Evolutionary conservation across 208 protist genomes (phyloP).

Genomic region (Acanthamoeba rhysodes): DNA sequence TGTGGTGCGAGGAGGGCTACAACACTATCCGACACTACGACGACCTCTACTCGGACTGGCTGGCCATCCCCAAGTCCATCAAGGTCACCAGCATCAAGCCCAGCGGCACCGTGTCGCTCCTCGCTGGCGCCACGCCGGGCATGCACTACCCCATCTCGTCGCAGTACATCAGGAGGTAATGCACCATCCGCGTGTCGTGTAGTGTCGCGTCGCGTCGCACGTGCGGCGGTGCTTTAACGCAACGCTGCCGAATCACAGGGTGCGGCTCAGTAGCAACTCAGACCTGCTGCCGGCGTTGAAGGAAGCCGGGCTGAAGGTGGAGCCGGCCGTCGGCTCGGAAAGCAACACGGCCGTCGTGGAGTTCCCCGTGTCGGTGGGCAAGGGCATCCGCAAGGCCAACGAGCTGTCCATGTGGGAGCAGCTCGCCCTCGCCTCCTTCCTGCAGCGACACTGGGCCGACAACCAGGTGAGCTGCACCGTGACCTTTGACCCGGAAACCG

Average conservation of each 20-base stretch:
- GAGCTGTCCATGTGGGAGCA: constrained; percentile 93
- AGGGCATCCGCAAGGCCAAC: constrained; percentile 84
- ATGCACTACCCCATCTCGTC: constrained; percentile 91
- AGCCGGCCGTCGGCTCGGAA: constrained; percentile 82
- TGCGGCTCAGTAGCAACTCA: constrained; percentile 59
- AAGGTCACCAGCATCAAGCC: constrained; percentile 93
- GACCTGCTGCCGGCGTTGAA: constrained; percentile 65
- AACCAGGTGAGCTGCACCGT: constrained; percentile 92
- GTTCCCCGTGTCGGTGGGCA: constrained; percentile 90
- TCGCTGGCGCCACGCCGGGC: constrained; percentile 92
- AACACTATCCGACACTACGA: constrained; percentile 86
- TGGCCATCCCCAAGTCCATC: constrained; percentile 91
- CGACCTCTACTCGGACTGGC: constrained; percentile 83
- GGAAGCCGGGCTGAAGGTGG: constrained; percentile 88
- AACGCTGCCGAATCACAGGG: not conserved
- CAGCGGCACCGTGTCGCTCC: constrained; percentile 91
- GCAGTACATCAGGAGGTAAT: constrained; percentile 90
- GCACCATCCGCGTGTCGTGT: too few relatives aligned
- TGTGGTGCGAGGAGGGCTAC: constrained; percentile 86
- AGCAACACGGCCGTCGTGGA: constrained; percentile 86
- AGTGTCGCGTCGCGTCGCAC: not conserved
- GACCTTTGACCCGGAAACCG: constrained; percentile 89
- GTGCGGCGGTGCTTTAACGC: not conserved
- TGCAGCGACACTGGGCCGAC: constrained; percentile 92
- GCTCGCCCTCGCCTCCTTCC: constrained; percentile 90